phyloP scores from a whole-genome alignment of 2,329 filamentous ascomycete genomes.

The Nemania serpens region DNA sequence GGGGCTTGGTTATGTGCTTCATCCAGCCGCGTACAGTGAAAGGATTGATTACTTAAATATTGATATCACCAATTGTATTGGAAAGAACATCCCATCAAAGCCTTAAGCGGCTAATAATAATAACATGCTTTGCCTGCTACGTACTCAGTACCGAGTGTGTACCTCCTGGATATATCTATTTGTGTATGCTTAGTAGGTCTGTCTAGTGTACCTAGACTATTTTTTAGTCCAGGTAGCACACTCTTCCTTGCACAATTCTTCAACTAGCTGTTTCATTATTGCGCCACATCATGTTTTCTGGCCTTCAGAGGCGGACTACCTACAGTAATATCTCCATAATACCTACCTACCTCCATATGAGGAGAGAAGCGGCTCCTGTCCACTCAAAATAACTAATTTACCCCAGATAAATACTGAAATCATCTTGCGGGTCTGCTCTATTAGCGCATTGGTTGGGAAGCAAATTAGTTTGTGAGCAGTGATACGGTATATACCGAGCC shows the following conservation, averaged over 20 bases:
- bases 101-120: constrained; percentile 19
- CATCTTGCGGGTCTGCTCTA: too few species aligned
- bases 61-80: neutral
- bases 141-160: too few species aligned
- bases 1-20: too few species aligned
- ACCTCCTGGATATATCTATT: too few species aligned
- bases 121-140: neutral
- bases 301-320: constrained; percentile 18
- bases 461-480: too few species aligned
- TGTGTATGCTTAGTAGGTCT: too few species aligned
- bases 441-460: too few species aligned
- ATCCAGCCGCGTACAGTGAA: too few species aligned
- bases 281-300: constrained; percentile 28
- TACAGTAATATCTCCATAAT: neutral
- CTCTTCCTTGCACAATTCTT: constrained; percentile 19
- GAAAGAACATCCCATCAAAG: neutral
- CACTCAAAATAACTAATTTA: constrained; percentile 25
- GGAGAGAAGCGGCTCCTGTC: constrained; percentile 4
- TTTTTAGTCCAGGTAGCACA: constrained; percentile 4
- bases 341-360: neutral
- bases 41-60: neutral
- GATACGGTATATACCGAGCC: neutral
- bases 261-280: constrained; percentile 30
- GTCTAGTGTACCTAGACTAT: neutral
- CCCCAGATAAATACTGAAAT: constrained; percentile 13